These are phyloP conservation scores for Tetradesmus lagerheimii DNA, from an alignment of 139 green algal species.

Conservation along the genomic window DNA sequence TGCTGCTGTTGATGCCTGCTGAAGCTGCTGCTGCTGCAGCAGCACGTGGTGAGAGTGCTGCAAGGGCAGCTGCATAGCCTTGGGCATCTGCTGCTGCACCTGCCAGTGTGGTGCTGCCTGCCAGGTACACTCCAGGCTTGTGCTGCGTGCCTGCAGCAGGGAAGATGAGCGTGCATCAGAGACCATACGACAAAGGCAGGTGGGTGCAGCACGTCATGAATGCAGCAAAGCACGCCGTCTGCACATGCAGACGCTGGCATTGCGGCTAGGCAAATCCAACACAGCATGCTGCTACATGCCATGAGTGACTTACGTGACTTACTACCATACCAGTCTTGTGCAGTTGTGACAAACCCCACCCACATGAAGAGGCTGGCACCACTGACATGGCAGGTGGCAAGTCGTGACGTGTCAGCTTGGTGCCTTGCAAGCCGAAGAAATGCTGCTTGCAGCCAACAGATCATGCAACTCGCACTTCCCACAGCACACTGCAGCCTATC, in stretches of 20 bases:
- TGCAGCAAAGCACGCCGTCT: not conserved
- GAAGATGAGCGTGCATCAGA: too few relatives aligned
- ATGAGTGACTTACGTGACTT: too few relatives aligned
- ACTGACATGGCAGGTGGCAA: constrained; percentile 44
- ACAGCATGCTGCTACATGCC: too few relatives aligned
- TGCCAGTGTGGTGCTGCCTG: constrained; percentile 1
- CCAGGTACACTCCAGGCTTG: constrained; percentile 42
- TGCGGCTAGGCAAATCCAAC: too few relatives aligned
- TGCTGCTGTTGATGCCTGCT: not conserved
- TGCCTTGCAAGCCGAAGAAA: not conserved
- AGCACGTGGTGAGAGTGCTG: not conserved
- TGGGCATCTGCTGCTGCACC: not conserved
- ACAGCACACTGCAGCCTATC: too few relatives aligned
- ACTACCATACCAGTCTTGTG: too few relatives aligned
- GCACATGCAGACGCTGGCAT: too few relatives aligned
- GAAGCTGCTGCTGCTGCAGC: not conserved
- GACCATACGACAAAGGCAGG: not conserved
- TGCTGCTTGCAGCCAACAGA: too few relatives aligned
- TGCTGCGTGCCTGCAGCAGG: constrained; percentile 32
- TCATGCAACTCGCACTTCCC: too few relatives aligned
- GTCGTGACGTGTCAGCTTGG: constrained; percentile 36
- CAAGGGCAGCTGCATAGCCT: not conserved
- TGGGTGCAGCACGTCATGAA: not conserved
- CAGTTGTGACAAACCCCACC: not conserved
- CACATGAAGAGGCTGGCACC: too few relatives aligned